These are phyloP conservation scores for Cercophora scortea DNA, from an alignment of 495 filamentous ascomycete genomes.

Conservation along the genomic window DNA sequence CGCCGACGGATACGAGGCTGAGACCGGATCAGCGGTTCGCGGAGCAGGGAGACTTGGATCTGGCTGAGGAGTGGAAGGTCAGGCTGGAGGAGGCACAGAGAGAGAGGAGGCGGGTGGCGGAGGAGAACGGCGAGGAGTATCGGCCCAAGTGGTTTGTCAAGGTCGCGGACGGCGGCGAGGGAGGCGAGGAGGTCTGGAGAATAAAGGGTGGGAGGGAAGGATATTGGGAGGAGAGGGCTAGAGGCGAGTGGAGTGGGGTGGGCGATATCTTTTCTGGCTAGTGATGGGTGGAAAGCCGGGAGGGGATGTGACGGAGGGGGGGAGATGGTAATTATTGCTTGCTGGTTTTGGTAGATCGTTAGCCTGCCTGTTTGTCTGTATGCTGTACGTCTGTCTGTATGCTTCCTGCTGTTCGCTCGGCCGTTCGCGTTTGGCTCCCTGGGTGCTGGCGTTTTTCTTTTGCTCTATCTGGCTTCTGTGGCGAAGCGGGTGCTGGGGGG, in stretches of 20 bases:
- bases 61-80: conserved; percentile 76
- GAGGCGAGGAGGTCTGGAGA: conserved; percentile 70
- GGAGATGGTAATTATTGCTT: too few species aligned
- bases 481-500: too few species aligned
- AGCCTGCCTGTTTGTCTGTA: too few species aligned
- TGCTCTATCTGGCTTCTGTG: too few species aligned
- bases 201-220: conserved; percentile 72
- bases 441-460: too few species aligned
- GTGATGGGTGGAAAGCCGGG: not conserved
- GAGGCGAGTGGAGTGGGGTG: conserved; percentile 61
- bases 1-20: conserved; percentile 73
- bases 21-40: conserved; percentile 88
- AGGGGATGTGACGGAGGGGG: not conserved
- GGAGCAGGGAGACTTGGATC: conserved; percentile 75
- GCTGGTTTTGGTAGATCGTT: too few species aligned
- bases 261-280: conserved; percentile 53
- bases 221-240: conserved; percentile 83
- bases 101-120: conserved; percentile 62
- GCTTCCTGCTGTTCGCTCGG: too few species aligned
- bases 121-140: conserved; percentile 62
- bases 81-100: conserved; percentile 81
- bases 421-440: too few species aligned
- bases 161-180: conserved; percentile 30
- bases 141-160: conserved; percentile 75
- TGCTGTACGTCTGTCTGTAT: too few species aligned